These are phyloP conservation scores for Aspergillus nomiae DNA, from an alignment of 2,329 filamentous ascomycete genomes.

Conservation along the genomic window DNA sequence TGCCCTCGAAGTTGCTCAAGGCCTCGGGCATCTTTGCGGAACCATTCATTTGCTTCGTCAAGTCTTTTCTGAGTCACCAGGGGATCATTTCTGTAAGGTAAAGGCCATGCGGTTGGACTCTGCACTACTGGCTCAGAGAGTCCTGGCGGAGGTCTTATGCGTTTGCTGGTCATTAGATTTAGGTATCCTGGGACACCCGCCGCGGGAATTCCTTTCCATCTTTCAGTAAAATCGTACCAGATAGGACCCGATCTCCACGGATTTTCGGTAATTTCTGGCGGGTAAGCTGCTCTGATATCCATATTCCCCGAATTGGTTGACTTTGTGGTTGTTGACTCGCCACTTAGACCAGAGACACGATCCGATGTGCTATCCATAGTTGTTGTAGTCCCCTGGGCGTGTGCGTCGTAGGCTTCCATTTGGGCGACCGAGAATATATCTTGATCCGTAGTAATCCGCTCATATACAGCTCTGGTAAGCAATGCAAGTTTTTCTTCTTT, in stretches of 20 bases:
- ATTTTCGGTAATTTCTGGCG: neutral
- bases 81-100: neutral
- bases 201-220: neutral
- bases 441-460: neutral
- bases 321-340: neutral
- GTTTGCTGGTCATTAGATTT: neutral
- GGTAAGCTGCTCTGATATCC: neutral
- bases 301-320: neutral
- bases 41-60: conserved; percentile 26
- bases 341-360: neutral
- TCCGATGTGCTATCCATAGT: neutral
- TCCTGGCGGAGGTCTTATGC: conserved; percentile 19
- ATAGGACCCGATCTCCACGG: too few species aligned
- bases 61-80: conserved; percentile 6
- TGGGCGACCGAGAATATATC: neutral
- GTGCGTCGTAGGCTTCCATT: neutral
- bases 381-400: neutral
- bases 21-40: conserved; percentile 23
- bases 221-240: neutral
- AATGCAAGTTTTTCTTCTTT: neutral
- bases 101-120: neutral
- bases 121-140: conserved; percentile 13
- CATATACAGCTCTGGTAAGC: neutral
- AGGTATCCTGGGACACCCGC: neutral
- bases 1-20: conserved; percentile 21